phyloP scores from a whole-genome alignment of 805 yeast species.

The Grigorovia jiainica region DNA sequence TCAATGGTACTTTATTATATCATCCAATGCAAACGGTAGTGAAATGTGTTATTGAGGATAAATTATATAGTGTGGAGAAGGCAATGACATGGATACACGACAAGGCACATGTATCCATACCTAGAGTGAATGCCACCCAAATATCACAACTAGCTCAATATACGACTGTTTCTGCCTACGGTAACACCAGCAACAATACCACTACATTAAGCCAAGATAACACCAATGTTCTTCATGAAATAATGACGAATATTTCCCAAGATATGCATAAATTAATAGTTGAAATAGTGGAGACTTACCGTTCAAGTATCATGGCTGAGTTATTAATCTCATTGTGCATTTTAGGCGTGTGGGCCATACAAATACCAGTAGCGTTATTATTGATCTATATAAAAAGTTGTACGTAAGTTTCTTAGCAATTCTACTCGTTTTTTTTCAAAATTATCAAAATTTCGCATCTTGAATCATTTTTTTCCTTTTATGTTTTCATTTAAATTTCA shows the following conservation, averaged over 20 bases:
- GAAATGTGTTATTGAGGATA: conserved; percentile 71
- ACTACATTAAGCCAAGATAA: conserved; percentile 6
- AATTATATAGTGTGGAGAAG: conserved; percentile 51
- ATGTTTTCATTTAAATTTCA: too few species aligned
- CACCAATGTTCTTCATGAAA: background rate
- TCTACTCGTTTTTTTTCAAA: background rate
- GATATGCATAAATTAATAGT: conserved; percentile 20
- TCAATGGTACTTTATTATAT: conserved; percentile 60
- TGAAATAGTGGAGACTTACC: conserved; percentile 21
- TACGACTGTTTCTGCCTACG: too few species aligned
- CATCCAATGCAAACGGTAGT: conserved; percentile 57
- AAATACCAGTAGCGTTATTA: conserved; percentile 32
- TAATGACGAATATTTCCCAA: conserved; percentile 11
- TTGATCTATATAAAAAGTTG: background rate
- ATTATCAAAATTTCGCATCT: background rate
- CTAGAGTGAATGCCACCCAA: conserved; percentile 35
- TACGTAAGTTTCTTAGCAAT: background rate
- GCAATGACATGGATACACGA: conserved; percentile 76
- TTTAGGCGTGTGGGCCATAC: conserved; percentile 40
- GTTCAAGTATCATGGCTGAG: conserved; percentile 35
- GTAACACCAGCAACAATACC: background rate
- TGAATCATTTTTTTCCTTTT: background rate
- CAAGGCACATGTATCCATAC: conserved; percentile 50
- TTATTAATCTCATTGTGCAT: conserved; percentile 37
- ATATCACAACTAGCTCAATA: conserved; percentile 8